A percentile compares a stretch with the other conserved stretches of the same genome.
Evolutionary conservation across 352 stramenopile genomes (phyloP).

Genomic region (Globisporangium abappressorium): DNA sequence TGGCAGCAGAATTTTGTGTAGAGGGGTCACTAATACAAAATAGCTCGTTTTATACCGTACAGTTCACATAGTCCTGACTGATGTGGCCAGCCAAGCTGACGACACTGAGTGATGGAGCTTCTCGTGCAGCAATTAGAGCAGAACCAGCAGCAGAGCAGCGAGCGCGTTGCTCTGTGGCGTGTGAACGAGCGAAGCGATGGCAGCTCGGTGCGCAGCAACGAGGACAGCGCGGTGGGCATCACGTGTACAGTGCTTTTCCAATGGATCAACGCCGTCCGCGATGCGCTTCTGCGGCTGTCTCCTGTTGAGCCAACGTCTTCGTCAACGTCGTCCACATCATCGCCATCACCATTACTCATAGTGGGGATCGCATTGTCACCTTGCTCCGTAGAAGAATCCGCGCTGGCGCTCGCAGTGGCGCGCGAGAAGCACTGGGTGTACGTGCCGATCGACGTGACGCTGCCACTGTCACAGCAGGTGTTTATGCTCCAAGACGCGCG

Average conservation of each 20-base stretch:
- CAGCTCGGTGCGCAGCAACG: neutral
- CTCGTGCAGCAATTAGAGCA: conserved; percentile 1
- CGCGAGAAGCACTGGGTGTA: conserved; percentile 34
- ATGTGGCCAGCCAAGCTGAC: neutral
- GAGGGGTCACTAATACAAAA: too few relatives aligned
- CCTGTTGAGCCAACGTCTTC: neutral
- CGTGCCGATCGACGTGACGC: conserved; percentile 39
- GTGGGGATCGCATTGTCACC: conserved; percentile 40
- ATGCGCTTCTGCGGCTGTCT: neutral
- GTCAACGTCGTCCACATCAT: neutral
- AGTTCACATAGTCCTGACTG: neutral
- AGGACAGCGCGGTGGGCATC: neutral
- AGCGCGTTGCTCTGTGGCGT: conserved; percentile 6
- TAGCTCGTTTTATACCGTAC: too few relatives aligned
- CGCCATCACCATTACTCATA: conserved; percentile 12
- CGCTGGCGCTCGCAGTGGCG: conserved; percentile 32
- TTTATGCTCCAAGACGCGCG: conserved; percentile 23
- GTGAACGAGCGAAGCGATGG: neutral
- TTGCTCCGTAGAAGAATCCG: conserved; percentile 51
- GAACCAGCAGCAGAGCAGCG: neutral
- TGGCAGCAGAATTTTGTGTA: too few relatives aligned
- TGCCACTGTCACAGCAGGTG: conserved; percentile 29
- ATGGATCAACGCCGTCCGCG: conserved; percentile 10
- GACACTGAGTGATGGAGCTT: neutral
- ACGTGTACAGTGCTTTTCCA: conserved; percentile 10